Conservation (phyloP, 495 filamentous ascomycete species). For the Talaromyces trachyspermus region DNA sequence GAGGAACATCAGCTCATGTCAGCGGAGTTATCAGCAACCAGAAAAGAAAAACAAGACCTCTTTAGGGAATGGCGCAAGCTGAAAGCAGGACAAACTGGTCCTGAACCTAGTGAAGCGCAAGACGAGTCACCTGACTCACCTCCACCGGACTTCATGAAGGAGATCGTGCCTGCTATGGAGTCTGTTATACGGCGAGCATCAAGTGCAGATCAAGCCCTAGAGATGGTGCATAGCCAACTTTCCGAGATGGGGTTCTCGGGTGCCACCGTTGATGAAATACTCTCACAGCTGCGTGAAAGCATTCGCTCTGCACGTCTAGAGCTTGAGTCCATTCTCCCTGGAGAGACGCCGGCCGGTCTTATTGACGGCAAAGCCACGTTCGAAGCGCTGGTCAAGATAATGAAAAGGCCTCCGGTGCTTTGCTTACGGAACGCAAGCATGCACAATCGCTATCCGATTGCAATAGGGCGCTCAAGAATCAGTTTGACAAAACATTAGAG, state of each 20-base stretch:
- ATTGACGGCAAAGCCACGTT: no score
- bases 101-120: constrained; percentile 24
- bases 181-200: constrained; percentile 28
- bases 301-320: constrained; percentile 63
- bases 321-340: constrained; percentile 59
- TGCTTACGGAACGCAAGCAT: no score
- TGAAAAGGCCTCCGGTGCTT: no score
- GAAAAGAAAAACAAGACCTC: constrained; percentile 29
- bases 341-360: constrained; percentile 46
- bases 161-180: constrained; percentile 25
- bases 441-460: no score
- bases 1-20: constrained; percentile 20
- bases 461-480: no score
- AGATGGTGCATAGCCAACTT: constrained; percentile 35
- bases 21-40: constrained; percentile 29
- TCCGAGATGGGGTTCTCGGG: constrained; percentile 49
- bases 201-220: constrained; percentile 29
- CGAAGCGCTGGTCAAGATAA: no score
- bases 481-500: no score
- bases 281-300: constrained; percentile 40
- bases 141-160: constrained; percentile 31
- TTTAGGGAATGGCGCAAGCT: constrained; percentile 34
- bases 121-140: constrained; percentile 27
- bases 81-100: constrained; percentile 9
- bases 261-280: constrained; percentile 35